A percentile compares a stretch with the other conserved stretches of the same genome.
Evolutionary conservation across 768 basidiomycete genomes (phyloP).

Genomic region (Trametes meyenii): DNA sequence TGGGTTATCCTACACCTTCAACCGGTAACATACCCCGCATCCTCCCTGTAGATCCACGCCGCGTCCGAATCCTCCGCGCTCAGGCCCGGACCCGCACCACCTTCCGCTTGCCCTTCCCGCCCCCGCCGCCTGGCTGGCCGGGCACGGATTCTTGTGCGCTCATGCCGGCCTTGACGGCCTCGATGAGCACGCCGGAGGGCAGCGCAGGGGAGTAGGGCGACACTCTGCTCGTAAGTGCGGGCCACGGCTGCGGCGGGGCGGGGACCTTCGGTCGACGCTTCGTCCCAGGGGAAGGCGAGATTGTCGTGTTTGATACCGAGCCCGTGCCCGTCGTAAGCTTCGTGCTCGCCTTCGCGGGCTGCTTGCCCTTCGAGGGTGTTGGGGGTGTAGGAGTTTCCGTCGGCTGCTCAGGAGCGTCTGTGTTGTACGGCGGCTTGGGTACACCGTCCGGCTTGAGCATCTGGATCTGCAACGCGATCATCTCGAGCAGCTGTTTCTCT

Average conservation of each 20-base stretch:
- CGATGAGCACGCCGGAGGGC: slow-evolving; percentile 75
- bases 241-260: slow-evolving; percentile 75
- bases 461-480: slow-evolving; percentile 76
- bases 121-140: slow-evolving; percentile 34
- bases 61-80: not conserved
- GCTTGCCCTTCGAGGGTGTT: slow-evolving; percentile 32
- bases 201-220: slow-evolving; percentile 82
- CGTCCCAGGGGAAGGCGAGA: slow-evolving; percentile 31
- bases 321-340: slow-evolving; percentile 23
- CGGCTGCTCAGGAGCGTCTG: slow-evolving; percentile 31
- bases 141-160: slow-evolving; percentile 56
- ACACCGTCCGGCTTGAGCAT: slow-evolving; percentile 67
- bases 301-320: slow-evolving; percentile 29
- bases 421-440: slow-evolving; percentile 64
- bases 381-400: slow-evolving; percentile 34
- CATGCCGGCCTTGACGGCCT: slow-evolving; percentile 86
- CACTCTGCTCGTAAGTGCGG: slow-evolving; percentile 70
- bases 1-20: slow-evolving; percentile 15
- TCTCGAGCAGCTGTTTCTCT: slow-evolving; percentile 83
- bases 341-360: slow-evolving; percentile 29
- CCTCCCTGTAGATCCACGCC: not conserved
- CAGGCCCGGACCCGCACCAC: slow-evolving; percentile 74
- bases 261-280: slow-evolving; percentile 50
- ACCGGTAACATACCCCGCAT: slow-evolving; percentile 6
- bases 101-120: slow-evolving; percentile 75